phyloP scores from a whole-genome alignment of 2,329 filamentous ascomycete species.

The Thielaviopsis musarum region DNA sequence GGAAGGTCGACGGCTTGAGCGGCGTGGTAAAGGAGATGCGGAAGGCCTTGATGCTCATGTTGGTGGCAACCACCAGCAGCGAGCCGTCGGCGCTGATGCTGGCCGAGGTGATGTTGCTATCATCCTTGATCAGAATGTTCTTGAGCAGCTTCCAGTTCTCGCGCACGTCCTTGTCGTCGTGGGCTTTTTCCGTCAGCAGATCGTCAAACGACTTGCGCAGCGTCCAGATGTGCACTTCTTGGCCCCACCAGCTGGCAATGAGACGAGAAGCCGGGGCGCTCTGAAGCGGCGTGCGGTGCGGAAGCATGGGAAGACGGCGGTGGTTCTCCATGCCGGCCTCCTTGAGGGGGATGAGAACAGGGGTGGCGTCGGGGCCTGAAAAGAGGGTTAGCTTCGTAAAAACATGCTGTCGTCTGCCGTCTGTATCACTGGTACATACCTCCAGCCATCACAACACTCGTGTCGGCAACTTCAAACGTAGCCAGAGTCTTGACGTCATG shows the following conservation, averaged over 20 bases:
- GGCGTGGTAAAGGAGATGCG: constrained; percentile 19
- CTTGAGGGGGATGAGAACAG: constrained; percentile 61
- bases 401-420: too few relatives aligned
- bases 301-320: constrained; percentile 65
- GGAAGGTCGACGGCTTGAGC: constrained; percentile 44
- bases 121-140: constrained; percentile 51
- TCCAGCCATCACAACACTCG: constrained; percentile 83
- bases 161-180: constrained; percentile 25
- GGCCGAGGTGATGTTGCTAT: constrained; percentile 68
- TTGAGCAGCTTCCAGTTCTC: constrained; percentile 49
- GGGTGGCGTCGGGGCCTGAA: constrained; percentile 67
- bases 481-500: constrained; percentile 95
- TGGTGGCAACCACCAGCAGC: constrained; percentile 60
- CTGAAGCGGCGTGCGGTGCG: constrained; percentile 56
- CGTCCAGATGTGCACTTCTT: constrained; percentile 71
- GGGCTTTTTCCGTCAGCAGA: constrained; percentile 26
- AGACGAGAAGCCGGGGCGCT: constrained; percentile 60
- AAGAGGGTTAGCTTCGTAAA: constrained; percentile 17
- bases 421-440: constrained; percentile 33
- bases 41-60: constrained; percentile 61
- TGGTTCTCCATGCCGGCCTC: constrained; percentile 68
- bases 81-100: constrained; percentile 54
- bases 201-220: constrained; percentile 30
- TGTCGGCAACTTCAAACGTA: constrained; percentile 64
- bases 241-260: constrained; percentile 82